Evolutionary conservation across 495 filamentous ascomycete genomes (phyloP), one percentile per base, ranked within the genome.

Genomic region (Mycothermus thermophilus): DNA sequence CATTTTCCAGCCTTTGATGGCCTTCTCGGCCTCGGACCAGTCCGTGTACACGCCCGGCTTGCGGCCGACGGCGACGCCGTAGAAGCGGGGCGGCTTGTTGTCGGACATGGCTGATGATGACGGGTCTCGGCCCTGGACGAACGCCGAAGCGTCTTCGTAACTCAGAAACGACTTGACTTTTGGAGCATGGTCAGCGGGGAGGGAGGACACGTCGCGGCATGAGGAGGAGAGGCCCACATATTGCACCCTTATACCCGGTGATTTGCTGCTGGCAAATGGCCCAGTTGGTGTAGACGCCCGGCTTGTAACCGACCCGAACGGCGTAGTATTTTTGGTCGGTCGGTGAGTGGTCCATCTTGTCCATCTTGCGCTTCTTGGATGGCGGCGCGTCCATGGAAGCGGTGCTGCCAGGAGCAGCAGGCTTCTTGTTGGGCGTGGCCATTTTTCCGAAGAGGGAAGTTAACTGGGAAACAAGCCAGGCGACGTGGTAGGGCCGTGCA

Each of bases 261-360:
- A 83, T 79, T 52, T 93, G 83, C 30, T 68, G 67, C 50, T 88
- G 61, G 50, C 85, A 94, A 34, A 90, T 80, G 12, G 59, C 55
- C 82, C 83, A 97, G 31, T 60, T 75, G 46, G 74, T 70, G 56
- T 94, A 97, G n/a, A 97, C 75, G 4, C 85, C 90, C 1, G 90
- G 85, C 17, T 62, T 71, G 38, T 71, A 67, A 6, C 90, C 90
- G 14, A 63, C 66, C 25, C 77, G 75, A 16, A 97, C 90, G 9
- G 80, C 84, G 55, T 96, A 97, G 58, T 77, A 94, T 59, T 90
- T 93, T 37, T 67, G 62, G 19, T 51, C 43, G 15, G 26, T 37
- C 18, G 48, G n/a, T n/a, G n/a, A n/a, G n/a, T n/a, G n/a, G n/a
- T n/a, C n/a, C n/a, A n/a, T n/a, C n/a, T n/a, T 28, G 19, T 57